Evolutionary conservation across 2,329 filamentous ascomycete genomes (phyloP).

Genomic region (Cladosporium austrohemisphaericum): DNA sequence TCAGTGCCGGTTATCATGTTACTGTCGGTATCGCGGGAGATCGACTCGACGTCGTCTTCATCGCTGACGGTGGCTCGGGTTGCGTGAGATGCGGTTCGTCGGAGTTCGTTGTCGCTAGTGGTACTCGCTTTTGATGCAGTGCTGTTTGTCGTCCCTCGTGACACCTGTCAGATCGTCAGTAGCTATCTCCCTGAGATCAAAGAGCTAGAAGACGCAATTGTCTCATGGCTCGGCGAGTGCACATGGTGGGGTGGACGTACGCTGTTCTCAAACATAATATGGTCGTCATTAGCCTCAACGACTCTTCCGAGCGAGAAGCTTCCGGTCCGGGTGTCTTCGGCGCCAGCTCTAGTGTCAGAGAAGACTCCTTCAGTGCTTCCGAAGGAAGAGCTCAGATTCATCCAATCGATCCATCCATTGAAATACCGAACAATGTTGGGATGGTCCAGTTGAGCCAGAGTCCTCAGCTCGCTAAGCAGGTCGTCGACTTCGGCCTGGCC

Average conservation of each 20-base stretch:
- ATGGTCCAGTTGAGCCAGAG: slow-evolving; percentile 60
- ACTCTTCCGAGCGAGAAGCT: slow-evolving; percentile 20
- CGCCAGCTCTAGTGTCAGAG: background rate
- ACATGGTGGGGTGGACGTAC: slow-evolving; percentile 16
- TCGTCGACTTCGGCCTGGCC: slow-evolving; percentile 53
- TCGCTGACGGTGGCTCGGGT: slow-evolving; percentile 26
- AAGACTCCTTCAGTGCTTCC: background rate
- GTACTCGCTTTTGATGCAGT: slow-evolving; percentile 13
- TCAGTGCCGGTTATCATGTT: slow-evolving; percentile 11
- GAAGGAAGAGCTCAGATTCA: slow-evolving; percentile 14
- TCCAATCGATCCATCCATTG: slow-evolving; percentile 59
- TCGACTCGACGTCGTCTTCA: slow-evolving; percentile 48
- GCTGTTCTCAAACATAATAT: slow-evolving; percentile 41
- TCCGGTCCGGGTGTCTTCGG: background rate
- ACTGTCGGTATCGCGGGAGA: slow-evolving; percentile 28
- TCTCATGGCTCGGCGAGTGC: background rate
- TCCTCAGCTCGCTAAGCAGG: slow-evolving; percentile 59
- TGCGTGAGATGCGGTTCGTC: slow-evolving; percentile 9
- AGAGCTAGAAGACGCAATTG: too few relatives aligned
- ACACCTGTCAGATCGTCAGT: background rate
- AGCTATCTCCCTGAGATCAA: too few relatives aligned
- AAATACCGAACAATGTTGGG: slow-evolving; percentile 65
- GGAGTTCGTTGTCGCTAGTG: background rate
- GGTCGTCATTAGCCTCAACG: slow-evolving; percentile 20
- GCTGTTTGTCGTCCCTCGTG: slow-evolving; percentile 14